Percentiles rank a stretch among this genome's conserved stretches.
Evolutionary conservation across 1,139 yeast genomes (phyloP).

Genomic region (Suhomyces chickasaworum): DNA sequence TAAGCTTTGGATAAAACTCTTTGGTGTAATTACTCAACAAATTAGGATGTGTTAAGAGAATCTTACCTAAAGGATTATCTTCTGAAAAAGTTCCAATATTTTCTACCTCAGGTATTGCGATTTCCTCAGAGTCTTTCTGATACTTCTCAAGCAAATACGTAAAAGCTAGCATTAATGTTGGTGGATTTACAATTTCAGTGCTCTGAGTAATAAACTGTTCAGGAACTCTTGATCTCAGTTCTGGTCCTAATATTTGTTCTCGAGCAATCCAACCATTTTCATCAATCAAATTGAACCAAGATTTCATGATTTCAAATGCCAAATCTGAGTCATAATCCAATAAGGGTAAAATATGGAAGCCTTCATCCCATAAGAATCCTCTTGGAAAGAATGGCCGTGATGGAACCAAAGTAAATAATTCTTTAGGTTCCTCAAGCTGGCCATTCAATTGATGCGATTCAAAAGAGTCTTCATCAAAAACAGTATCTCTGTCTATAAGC

Average conservation of each 20-base stretch:
- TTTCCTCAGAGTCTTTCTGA: constrained; percentile 25
- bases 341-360: constrained; percentile 86
- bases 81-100: constrained; percentile 17
- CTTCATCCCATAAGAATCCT: constrained; percentile 99
- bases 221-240: constrained; percentile 88
- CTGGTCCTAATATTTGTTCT: constrained; percentile 91
- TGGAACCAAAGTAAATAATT: constrained; percentile 82
- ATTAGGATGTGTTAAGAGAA: constrained; percentile 62
- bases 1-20: constrained; percentile 72
- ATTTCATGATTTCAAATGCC: constrained; percentile 74
- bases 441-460: constrained; percentile 57
- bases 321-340: constrained; percentile 83
- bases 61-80: constrained; percentile 42
- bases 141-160: constrained; percentile 60
- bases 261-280: constrained; percentile 96
- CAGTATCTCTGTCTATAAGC: constrained; percentile 72
- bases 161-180: constrained; percentile 83
- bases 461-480: constrained; percentile 65
- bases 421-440: constrained; percentile 62
- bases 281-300: constrained; percentile 89
- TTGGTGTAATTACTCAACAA: constrained; percentile 62
- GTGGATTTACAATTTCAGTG: constrained; percentile 93
- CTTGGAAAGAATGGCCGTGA: constrained; percentile 94
- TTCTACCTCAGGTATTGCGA: constrained; percentile 27
- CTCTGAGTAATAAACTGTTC: constrained; percentile 79